These are phyloP conservation scores for Carex littledalei DNA, from an alignment of 176 grass and related monocot species.

Conservation along the genomic window DNA sequence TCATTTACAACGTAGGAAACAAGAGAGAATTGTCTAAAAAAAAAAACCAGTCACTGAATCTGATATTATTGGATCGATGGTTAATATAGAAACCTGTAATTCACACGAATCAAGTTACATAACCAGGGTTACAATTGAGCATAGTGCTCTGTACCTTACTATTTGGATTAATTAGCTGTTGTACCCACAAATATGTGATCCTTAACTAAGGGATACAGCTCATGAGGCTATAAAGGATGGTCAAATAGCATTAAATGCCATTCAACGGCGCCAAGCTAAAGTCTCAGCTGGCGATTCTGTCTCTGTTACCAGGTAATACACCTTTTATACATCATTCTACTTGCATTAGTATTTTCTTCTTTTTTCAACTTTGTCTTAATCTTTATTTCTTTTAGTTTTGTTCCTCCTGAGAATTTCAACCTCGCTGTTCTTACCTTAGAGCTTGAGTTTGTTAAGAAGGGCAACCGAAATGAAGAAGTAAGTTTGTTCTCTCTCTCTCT, in stretches of 20 bases:
- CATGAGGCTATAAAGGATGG: slow-evolving; percentile 60
- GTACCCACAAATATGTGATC: slow-evolving; percentile 23
- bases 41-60: not conserved
- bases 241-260: slow-evolving; percentile 80
- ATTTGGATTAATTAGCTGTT: slow-evolving; percentile 3
- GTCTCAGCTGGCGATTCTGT: slow-evolving; percentile 89
- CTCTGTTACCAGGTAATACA: slow-evolving; percentile 57
- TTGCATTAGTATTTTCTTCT: not conserved
- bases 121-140: not conserved
- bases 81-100: not conserved
- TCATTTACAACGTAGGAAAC: not conserved
- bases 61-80: not conserved
- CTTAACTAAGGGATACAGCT: slow-evolving; percentile 62
- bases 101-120: not conserved
- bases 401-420: slow-evolving; percentile 72
- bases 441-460: slow-evolving; percentile 68
- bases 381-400: slow-evolving; percentile 47
- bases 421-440: slow-evolving; percentile 74
- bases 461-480: slow-evolving; percentile 60
- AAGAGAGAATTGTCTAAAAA: not conserved
- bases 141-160: not conserved
- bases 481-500: slow-evolving; percentile 2
- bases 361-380: slow-evolving; percentile 14
- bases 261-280: slow-evolving; percentile 81
- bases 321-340: not conserved